Percentiles rank a stretch among this genome's conserved stretches.
Conservation (phyloP, 2,329 filamentous ascomycete genomes). For the Fusarium oligoseptatum region DNA sequence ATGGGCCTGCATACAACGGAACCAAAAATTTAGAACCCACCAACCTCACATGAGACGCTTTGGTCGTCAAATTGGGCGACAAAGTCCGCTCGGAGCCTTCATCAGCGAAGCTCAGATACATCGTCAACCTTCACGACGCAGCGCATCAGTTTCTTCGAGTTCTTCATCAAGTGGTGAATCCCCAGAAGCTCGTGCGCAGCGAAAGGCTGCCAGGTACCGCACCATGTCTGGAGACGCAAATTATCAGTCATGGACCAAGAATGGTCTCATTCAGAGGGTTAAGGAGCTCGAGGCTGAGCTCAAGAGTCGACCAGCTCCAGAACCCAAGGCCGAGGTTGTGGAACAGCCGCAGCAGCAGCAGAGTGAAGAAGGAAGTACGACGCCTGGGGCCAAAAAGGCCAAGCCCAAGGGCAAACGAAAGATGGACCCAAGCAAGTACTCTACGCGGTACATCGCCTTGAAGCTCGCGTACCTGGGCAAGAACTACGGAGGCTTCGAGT, state of each 20-base stretch:
- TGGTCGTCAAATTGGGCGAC: conserved; percentile 43
- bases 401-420: conserved; percentile 62
- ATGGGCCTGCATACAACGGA: conserved; percentile 42
- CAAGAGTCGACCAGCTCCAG: conserved; percentile 57
- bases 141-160: conserved; percentile 17
- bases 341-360: not conserved
- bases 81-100: conserved; percentile 42
- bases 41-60: conserved; percentile 48
- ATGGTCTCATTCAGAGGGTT: conserved; percentile 77
- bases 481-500: conserved; percentile 93
- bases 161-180: conserved; percentile 44
- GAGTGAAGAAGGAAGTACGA: conserved; percentile 10
- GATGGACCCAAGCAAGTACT: conserved; percentile 85
- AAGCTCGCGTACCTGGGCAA: conserved; percentile 96
- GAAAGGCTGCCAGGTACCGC: conserved; percentile 35
- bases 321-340: not conserved
- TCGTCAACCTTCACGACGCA: conserved; percentile 3
- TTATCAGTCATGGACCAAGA: conserved; percentile 77
- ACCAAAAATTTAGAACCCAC: conserved; percentile 42
- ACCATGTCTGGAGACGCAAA: conserved; percentile 53
- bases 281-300: conserved; percentile 76
- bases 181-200: conserved; percentile 20
- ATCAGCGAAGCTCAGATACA: conserved; percentile 29
- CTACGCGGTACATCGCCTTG: conserved; percentile 86
- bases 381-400: conserved; percentile 30